phyloP scores from a whole-genome alignment of 805 yeast species.

The Monosporozyma servazzii region DNA sequence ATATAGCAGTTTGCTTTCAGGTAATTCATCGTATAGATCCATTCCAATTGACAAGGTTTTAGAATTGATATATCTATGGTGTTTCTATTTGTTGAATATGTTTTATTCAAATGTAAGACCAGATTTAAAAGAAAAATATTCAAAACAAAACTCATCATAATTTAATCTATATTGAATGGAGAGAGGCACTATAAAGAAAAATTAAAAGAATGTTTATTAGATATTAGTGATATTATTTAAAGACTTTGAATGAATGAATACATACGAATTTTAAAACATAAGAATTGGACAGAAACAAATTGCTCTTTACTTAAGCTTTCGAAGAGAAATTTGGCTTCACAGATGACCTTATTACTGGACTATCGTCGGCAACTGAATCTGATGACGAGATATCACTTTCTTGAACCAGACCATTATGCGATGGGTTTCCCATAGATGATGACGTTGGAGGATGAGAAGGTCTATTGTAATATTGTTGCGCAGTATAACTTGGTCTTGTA shows the following conservation, averaged over 20 bases:
- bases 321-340: not conserved
- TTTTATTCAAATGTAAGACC: not conserved
- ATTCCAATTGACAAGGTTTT: slow-evolving; percentile 11
- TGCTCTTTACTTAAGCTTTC: not conserved
- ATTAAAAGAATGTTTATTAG: not conserved
- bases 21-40: slow-evolving; percentile 37
- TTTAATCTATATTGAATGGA: not conserved
- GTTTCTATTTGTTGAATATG: not conserved
- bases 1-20: slow-evolving; percentile 29
- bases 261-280: not conserved
- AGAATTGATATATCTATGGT: not conserved
- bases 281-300: not conserved
- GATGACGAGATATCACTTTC: not conserved
- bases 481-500: slow-evolving; percentile 9
- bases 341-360: not conserved
- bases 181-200: not conserved
- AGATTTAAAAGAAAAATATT: not conserved
- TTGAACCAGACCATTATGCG: not conserved
- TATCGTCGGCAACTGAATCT: not conserved
- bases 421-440: not conserved
- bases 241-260: not conserved
- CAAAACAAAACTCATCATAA: not conserved
- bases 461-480: slow-evolving; percentile 2
- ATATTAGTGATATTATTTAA: not conserved
- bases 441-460: not conserved